Evolutionary conservation across 2,329 filamentous ascomycete species (phyloP), one percentile per base, ranked within the genome.

Genomic region (Aspergillus neoniger): DNA sequence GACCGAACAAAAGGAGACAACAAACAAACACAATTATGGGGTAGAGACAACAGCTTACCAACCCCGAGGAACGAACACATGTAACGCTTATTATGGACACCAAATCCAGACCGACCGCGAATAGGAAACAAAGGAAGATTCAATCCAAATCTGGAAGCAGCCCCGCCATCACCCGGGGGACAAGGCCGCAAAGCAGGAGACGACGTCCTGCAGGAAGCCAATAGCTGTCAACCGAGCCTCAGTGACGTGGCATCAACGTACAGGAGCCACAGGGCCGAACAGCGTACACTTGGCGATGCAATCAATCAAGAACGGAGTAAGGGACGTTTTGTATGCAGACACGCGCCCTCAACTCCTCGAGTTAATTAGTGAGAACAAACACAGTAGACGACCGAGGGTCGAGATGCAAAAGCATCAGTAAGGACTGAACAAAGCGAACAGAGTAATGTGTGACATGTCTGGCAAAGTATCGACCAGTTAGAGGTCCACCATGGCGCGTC

Each of bases 11-110:
- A 41, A 30, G 43, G 47, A 54, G 36, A 61, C 30, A 58, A 44
- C 38, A 55, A 56, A 57, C 53, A 57, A 49, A 5, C 32, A 38
- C 17, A 17, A 56, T 36, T 58, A 65, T 65, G 58, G 32, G 32
- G 61, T 58, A 61, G 32, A 55, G 58, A 53, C 59, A 52, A 67
- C 64, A 54, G 54, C 59, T 60, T 44, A 52, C 50, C 60, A 55
- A 53, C 59, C 57, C 57, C 30, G 41, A 23, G 47, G 43, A 8
- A 50, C 17, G 47, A 63, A 59, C 19, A 63, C 32, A 51, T 25
- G 56, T 43, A 49, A 30, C 52, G 55, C 52, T 56, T 36, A 57
- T 39, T 38, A 47, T 28, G 43, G 39, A 58, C 52, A 57, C 48
- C 58, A 50, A 59, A 48, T 50, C 38, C 47, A 61, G 52, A 58